These are phyloP conservation scores for Sindora glabra DNA, from an alignment of 306 rosid species.

Conservation along the genomic window DNA sequence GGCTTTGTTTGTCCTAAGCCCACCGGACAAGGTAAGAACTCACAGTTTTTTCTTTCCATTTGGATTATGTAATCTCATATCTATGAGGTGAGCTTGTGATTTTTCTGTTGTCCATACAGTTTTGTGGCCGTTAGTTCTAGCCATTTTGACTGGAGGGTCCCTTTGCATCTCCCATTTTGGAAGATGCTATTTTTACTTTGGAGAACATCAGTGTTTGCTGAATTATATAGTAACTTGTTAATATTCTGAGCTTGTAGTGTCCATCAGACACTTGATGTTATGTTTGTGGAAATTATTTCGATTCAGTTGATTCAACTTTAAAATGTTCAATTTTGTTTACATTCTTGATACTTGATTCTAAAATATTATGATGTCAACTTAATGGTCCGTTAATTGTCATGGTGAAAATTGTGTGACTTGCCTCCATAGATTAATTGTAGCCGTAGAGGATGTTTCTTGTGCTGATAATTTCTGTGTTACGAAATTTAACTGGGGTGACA, in stretches of 20 bases:
- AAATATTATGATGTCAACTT: not conserved
- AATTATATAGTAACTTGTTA: not conserved
- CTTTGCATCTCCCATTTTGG: not conserved
- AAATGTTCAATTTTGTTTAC: not conserved
- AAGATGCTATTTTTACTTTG: too few species aligned
- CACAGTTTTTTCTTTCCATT: not conserved
- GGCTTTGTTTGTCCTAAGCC: slow-evolving; percentile 52
- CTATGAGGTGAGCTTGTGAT: not conserved
- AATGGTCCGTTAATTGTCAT: not conserved
- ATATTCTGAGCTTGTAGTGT: not conserved
- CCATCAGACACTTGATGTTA: not conserved
- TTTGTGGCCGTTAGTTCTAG: not conserved
- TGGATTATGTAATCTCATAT: not conserved
- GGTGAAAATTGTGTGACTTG: not conserved
- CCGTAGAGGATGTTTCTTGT: not conserved
- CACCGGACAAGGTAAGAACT: slow-evolving; percentile 39
- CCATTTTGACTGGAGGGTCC: not conserved
- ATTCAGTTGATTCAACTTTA: not conserved
- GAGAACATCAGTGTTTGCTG: not conserved
- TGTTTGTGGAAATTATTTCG: not conserved
- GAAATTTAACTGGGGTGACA: not conserved
- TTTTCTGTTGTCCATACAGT: not conserved
- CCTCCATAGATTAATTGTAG: not conserved
- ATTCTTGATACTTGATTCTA: not conserved
- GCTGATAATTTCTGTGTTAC: not conserved